Percentiles rank a stretch among this genome's conserved stretches.
These are phyloP conservation scores for Aspergillus floridensis DNA, from an alignment of 2,329 filamentous ascomycete genomes.

Conservation along the genomic window DNA sequence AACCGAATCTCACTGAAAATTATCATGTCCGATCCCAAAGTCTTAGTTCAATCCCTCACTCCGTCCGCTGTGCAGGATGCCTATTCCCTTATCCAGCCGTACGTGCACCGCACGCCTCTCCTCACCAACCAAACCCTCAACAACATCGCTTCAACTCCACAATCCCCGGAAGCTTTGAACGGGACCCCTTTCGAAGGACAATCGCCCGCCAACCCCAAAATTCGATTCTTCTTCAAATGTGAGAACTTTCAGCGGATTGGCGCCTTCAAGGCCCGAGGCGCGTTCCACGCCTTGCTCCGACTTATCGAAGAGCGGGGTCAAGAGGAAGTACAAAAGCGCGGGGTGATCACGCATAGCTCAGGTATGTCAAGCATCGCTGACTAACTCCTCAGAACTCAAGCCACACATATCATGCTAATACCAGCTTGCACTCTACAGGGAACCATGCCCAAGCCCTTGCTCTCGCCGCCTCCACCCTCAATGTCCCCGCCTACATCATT, in stretches of 20 bases:
- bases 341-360: conserved; percentile 86
- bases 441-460: conserved; percentile 94
- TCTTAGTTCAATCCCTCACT: conserved; percentile 54
- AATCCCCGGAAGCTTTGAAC: conserved; percentile 52
- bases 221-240: conserved; percentile 89
- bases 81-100: conserved; percentile 67
- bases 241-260: conserved; percentile 90
- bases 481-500: conserved; percentile 79
- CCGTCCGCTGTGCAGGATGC: conserved; percentile 70
- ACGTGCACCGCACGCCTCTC: conserved; percentile 81
- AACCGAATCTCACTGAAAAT: neutral
- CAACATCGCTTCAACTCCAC: conserved; percentile 69
- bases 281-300: conserved; percentile 77
- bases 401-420: neutral
- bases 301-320: conserved; percentile 63
- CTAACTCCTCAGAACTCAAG: neutral
- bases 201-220: conserved; percentile 59
- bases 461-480: conserved; percentile 71
- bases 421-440: conserved; percentile 51
- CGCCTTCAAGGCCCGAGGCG: conserved; percentile 88
- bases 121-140: conserved; percentile 76
- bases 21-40: conserved; percentile 44
- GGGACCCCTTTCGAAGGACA: conserved; percentile 59
- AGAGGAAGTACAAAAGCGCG: conserved; percentile 60
- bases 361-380: conserved; percentile 51